Base-by-base conservation (phyloP, 2,329 filamentous ascomycete species). In the Cadophora sp. region DNA sequence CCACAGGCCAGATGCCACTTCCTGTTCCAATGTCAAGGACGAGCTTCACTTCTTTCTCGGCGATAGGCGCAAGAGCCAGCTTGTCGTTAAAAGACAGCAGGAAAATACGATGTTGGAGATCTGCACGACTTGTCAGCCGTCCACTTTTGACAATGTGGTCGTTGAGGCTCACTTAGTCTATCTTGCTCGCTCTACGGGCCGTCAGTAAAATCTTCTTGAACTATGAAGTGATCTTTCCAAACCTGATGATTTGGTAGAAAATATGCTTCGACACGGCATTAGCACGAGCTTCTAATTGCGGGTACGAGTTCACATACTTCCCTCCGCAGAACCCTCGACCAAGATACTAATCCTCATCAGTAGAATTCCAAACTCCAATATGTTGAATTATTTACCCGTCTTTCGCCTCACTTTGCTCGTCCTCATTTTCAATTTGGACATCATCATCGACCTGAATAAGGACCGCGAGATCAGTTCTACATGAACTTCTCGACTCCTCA, bases 1-100 rank as follows among this genome's bases (percentile, higher is more conserved):
- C 72, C n/a, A 82, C 79, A 12, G 79, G 77, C 80, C 80, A 82
- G 34, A 80, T 78, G 1, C 81, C 81, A 5, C 79, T 80, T 8
- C 81, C 80, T 0, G 80, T 81, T 48, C 63, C 80, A 19, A 82
- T 74, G 56, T 82, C 80, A 2, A 82, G 76, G 7, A 82, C 67
- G n/a, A 68, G 74, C 8, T 71, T 66, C 1, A 55, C 56, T 26
- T 67, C 64, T 19, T 73, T 73, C 11, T 73, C 71, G 16, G 37
- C 31, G 29, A 72, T 64, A 6, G 71, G 71, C 4, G 71, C 69
- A 27, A 71, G 58, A 53, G 55, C 51, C 8, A 71, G 61, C 62
- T 56, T 62, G 4, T 60, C 50, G 27, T 60, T 59, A 62, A 74
- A 66, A 7, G 74, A 64, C 34, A 73, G 70, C 0, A 66, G 70